phyloP scores from a whole-genome alignment of 2,329 filamentous ascomycete genomes.

The Fusarium brevicatenulatum region DNA sequence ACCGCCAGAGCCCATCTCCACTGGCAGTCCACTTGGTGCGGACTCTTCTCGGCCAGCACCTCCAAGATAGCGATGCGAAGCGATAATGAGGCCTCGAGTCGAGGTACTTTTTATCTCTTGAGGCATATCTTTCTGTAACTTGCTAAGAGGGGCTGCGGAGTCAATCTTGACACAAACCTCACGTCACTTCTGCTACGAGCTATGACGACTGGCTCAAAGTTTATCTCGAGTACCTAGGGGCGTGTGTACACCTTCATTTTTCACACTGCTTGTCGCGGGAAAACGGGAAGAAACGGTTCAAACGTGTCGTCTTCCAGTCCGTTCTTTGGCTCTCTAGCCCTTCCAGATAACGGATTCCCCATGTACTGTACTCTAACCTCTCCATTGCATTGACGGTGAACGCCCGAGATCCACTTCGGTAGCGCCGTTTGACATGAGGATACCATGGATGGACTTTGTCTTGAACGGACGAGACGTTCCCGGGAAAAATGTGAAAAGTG shows the following conservation, averaged over 20 bases:
- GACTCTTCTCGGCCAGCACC: slow-evolving; percentile 37
- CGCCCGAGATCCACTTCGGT: slow-evolving; percentile 35
- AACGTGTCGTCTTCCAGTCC: slow-evolving; percentile 20
- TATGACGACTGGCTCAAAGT: slow-evolving; percentile 30
- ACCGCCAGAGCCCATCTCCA: slow-evolving; percentile 8
- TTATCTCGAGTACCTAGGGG: slow-evolving; percentile 1
- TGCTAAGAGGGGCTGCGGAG: slow-evolving; percentile 35
- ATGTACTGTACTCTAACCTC: background rate
- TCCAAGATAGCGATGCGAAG: slow-evolving; percentile 12
- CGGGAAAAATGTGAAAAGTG: background rate
- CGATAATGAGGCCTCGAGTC: background rate
- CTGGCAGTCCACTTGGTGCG: slow-evolving; percentile 25
- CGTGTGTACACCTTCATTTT: background rate
- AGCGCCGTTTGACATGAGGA: slow-evolving; percentile 26
- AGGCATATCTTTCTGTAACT: slow-evolving; percentile 37
- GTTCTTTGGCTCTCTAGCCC: slow-evolving; percentile 9
- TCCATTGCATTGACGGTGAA: slow-evolving; percentile 33
- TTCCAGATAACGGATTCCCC: slow-evolving; percentile 25
- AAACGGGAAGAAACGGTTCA: slow-evolving; percentile 32
- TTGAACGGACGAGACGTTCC: slow-evolving; percentile 8
- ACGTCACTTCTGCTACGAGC: slow-evolving; percentile 21
- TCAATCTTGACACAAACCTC: slow-evolving; percentile 21
- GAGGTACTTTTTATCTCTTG: slow-evolving; percentile 10
- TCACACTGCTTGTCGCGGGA: slow-evolving; percentile 26
- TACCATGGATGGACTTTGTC: slow-evolving; percentile 1